Percentiles rank a stretch among this genome's conserved stretches.
phyloP scores from a whole-genome alignment of 495 filamentous ascomycete genomes.

The Pseudoneurospora amorphoporcata region DNA sequence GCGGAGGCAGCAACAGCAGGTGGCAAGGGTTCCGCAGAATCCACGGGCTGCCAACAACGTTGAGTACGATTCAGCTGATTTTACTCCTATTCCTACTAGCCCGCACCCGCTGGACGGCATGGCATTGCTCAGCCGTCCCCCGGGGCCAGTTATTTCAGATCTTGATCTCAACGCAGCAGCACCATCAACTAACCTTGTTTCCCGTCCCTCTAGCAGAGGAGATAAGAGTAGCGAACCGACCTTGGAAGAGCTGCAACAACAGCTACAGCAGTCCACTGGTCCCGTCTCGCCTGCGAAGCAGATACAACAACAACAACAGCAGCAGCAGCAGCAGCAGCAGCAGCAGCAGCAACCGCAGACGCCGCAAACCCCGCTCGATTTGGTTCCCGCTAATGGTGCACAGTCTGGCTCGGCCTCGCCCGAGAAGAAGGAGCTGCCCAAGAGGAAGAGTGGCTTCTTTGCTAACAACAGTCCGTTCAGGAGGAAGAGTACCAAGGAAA shows the following conservation, averaged over 20 bases:
- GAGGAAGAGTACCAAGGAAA: constrained; percentile 83
- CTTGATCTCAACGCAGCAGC: constrained; percentile 64
- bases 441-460: constrained; percentile 88
- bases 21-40: neutral
- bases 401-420: constrained; percentile 23
- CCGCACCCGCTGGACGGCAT: constrained; percentile 94
- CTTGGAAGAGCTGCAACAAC: constrained; percentile 56
- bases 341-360: constrained; percentile 25
- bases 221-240: constrained; percentile 92
- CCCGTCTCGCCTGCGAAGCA: constrained; percentile 54
- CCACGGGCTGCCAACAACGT: constrained; percentile 9
- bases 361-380: neutral
- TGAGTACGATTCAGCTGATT: constrained; percentile 48
- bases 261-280: constrained; percentile 34
- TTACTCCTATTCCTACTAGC: constrained; percentile 72
- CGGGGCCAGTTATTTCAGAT: constrained; percentile 44
- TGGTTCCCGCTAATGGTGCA: constrained; percentile 9
- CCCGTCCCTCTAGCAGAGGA: constrained; percentile 65
- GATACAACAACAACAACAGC: neutral
- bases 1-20: constrained; percentile 9
- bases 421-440: constrained; percentile 56
- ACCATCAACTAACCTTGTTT: constrained; percentile 45
- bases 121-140: constrained; percentile 94
- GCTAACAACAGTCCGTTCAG: constrained; percentile 88
- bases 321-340: constrained; percentile 1